Evolutionary conservation across 2,329 filamentous ascomycete genomes (phyloP).

Genomic region (Penicillium italicum): DNA sequence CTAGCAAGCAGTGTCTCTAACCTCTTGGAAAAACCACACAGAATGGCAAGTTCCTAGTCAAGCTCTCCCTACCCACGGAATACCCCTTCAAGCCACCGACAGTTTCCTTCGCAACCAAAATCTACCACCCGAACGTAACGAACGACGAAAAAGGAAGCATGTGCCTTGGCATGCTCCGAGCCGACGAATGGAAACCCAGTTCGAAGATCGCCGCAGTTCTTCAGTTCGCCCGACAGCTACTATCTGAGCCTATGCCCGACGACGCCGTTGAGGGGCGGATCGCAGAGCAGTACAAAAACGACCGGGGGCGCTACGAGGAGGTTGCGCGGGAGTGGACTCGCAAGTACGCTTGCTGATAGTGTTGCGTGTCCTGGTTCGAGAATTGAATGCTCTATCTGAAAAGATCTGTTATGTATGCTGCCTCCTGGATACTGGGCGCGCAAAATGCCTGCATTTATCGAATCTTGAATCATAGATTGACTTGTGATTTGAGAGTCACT

Average conservation of each 20-base stretch:
- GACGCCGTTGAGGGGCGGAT: slow-evolving; percentile 85
- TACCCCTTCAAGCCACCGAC: slow-evolving; percentile 88
- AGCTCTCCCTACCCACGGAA: slow-evolving; percentile 68
- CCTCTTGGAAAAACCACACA: slow-evolving; percentile 27
- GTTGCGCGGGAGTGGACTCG: slow-evolving; percentile 69
- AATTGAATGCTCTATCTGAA: background rate
- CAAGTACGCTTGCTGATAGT: slow-evolving; percentile 60
- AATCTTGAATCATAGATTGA: background rate
- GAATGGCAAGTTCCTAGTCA: slow-evolving; percentile 70
- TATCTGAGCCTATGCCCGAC: slow-evolving; percentile 79
- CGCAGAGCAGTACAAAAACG: slow-evolving; percentile 74
- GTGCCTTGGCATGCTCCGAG: slow-evolving; percentile 78
- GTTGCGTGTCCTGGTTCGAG: background rate
- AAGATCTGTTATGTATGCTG: background rate
- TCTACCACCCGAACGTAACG: slow-evolving; percentile 93
- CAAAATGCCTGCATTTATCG: background rate
- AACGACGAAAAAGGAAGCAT: slow-evolving; percentile 82
- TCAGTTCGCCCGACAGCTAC: slow-evolving; percentile 68
- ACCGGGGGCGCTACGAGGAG: slow-evolving; percentile 68
- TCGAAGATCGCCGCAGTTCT: slow-evolving; percentile 73
- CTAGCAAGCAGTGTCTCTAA: slow-evolving; percentile 6
- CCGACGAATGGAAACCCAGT: slow-evolving; percentile 88
- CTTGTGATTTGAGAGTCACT: background rate
- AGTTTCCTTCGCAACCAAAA: slow-evolving; percentile 77
- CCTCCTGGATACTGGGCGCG: background rate